A percentile compares a stretch with the other conserved stretches of the same genome.
Evolutionary conservation across 805 yeast genomes (phyloP).

Genomic region (Wickerhamiella kurtzmanii): DNA sequence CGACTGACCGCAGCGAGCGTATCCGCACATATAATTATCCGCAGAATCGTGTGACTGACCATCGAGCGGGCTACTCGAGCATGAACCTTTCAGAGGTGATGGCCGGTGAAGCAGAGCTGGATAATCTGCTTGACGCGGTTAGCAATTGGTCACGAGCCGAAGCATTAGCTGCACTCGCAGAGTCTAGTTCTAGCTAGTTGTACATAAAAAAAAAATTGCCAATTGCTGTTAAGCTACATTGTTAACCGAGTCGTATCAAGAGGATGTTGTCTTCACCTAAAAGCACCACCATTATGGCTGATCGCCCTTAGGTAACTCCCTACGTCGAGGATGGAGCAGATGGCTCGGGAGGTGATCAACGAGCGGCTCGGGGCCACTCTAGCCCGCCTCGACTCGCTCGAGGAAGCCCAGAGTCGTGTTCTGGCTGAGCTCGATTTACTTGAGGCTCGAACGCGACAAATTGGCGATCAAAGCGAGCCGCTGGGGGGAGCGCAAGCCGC

Average conservation of each 20-base stretch:
- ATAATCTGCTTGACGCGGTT: slow-evolving; percentile 41
- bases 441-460: background rate
- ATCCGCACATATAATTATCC: slow-evolving; percentile 87
- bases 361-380: background rate
- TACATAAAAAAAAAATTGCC: too few species aligned
- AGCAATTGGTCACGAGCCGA: slow-evolving; percentile 34
- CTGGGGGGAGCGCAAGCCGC: background rate
- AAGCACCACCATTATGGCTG: too few species aligned
- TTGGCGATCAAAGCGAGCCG: background rate
- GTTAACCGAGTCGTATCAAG: too few species aligned
- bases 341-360: background rate
- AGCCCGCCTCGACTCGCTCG: background rate
- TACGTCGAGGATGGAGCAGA: background rate
- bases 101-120: slow-evolving; percentile 38
- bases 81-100: slow-evolving; percentile 60
- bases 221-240: too few species aligned
- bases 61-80: slow-evolving; percentile 69
- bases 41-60: slow-evolving; percentile 89
- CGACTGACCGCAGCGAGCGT: slow-evolving; percentile 86
- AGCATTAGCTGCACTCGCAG: slow-evolving; percentile 28
- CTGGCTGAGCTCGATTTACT: background rate
- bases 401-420: slow-evolving; percentile 1
- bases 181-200: background rate
- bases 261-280: too few species aligned
- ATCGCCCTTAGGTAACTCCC: background rate